Evolutionary conservation across 139 green algal species (phyloP), one percentile per base, ranked within the genome.

Genomic region (Auxenochlorella pyrenoidosa): DNA sequence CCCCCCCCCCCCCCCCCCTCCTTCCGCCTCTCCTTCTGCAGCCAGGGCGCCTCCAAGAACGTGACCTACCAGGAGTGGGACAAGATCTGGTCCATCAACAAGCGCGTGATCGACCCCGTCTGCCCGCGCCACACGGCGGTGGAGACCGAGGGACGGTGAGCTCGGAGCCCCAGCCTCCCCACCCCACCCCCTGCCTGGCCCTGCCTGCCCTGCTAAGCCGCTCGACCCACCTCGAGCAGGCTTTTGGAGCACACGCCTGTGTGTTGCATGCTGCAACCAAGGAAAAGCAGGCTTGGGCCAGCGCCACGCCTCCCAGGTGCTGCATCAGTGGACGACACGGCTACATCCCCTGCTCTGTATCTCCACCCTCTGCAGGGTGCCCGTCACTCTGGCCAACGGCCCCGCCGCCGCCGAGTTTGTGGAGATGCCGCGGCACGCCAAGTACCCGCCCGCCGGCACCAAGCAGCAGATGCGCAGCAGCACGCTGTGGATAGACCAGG

Each of bases 61-160:
- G 79, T 97, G 41, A 98, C 71, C 2, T 87, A 77, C 41, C 93
- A 96, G 89, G 96, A 99, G 92, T 99, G 96, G 98, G 98, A 99
- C 93, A 99, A 99, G 94, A 95, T 99, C 59, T 99, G 98, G 98
- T 93, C 96, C 34, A 97, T 99, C 89, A 99, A 99, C 95, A 99
- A 99, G 92, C 95, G 94, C 65, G 51, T 97, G 8, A 96, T 98
- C 28, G 96, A 98, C 93, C 95, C 95, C 0, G 89, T 97, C 2
- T 95, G 90, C 89, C 93, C 96, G 12, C 92, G 97, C 22, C 98
- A 99, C 93, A 98, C 96, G 3, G 96, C 95, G 2, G 90, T 99
- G 59, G 86, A 93, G 71, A 58, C 66, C 4, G 77, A 86, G 4
- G 88, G 83, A 0, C 59, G 59, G 81, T 88, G 84, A 21, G 84